Evolutionary conservation across 2,329 filamentous ascomycete genomes (phyloP).

Genomic region (Penicillium freii): DNA sequence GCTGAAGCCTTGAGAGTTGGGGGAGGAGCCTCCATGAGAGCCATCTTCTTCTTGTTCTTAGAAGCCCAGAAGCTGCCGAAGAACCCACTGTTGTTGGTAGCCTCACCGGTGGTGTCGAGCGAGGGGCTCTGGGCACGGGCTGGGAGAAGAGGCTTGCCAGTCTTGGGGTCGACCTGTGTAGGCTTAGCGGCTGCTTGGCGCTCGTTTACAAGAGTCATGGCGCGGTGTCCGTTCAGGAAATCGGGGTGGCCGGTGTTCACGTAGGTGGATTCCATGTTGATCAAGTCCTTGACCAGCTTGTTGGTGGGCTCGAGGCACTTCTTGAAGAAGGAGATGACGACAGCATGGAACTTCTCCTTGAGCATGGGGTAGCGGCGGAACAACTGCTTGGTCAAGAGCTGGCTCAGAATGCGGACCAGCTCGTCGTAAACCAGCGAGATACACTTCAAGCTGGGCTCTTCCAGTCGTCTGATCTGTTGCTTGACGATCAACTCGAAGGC

Average conservation of each 20-base stretch:
- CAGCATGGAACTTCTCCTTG: slow-evolving; percentile 94
- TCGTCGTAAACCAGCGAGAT: slow-evolving; percentile 97
- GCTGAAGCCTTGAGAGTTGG: slow-evolving; percentile 91
- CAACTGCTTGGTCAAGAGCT: slow-evolving; percentile 81
- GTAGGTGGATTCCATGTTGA: slow-evolving; percentile 94
- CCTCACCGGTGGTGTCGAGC: slow-evolving; percentile 56
- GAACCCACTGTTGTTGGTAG: slow-evolving; percentile 70
- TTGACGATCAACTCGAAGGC: slow-evolving; percentile 99
- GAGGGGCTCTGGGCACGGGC: slow-evolving; percentile 74
- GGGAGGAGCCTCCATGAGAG: slow-evolving; percentile 96
- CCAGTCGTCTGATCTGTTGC: slow-evolving; percentile 93
- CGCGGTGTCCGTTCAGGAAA: slow-evolving; percentile 91
- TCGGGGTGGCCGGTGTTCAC: slow-evolving; percentile 98
- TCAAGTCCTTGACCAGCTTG: slow-evolving; percentile 90
- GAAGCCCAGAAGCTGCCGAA: slow-evolving; percentile 98
- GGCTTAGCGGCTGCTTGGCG: slow-evolving; percentile 76
- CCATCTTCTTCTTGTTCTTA: slow-evolving; percentile 99
- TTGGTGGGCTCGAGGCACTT: slow-evolving; percentile 98
- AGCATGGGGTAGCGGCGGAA: slow-evolving; percentile 91
- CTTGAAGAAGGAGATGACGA: slow-evolving; percentile 95
- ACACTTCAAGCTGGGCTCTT: slow-evolving; percentile 96
- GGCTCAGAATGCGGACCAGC: slow-evolving; percentile 87
- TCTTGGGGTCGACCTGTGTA: slow-evolving; percentile 96
- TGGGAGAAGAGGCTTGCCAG: slow-evolving; percentile 91
- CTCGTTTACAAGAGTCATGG: slow-evolving; percentile 98